Evolutionary conservation across 306 rosid species (phyloP).

Genomic region (Crotalaria pallida): DNA sequence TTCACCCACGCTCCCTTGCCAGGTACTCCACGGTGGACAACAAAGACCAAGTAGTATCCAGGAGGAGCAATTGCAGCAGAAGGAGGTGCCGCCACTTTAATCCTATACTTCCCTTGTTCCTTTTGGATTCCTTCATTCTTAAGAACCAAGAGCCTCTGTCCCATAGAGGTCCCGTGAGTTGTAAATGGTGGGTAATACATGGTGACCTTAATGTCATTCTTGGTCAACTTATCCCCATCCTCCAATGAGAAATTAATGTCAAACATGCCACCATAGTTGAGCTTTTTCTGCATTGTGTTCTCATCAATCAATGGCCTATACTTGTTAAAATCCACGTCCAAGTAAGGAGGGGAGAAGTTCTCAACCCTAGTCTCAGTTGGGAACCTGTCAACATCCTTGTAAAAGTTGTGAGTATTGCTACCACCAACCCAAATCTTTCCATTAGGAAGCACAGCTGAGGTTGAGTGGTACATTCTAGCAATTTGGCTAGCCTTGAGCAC

Average conservation of each 20-base stretch:
- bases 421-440: constrained; percentile 65
- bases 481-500: constrained; percentile 27
- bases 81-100: constrained; percentile 43
- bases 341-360: constrained; percentile 72
- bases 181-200: constrained; percentile 79
- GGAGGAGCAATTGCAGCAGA: constrained; percentile 60
- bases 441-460: constrained; percentile 51
- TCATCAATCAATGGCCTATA: constrained; percentile 34
- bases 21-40: constrained; percentile 78
- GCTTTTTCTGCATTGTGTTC: neutral
- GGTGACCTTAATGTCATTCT: constrained; percentile 42
- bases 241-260: constrained; percentile 18
- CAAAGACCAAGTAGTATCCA: constrained; percentile 63
- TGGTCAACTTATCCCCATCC: neutral
- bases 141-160: constrained; percentile 60
- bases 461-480: constrained; percentile 82
- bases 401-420: constrained; percentile 58
- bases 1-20: constrained; percentile 62
- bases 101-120: neutral
- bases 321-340: constrained; percentile 13
- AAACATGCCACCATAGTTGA: constrained; percentile 25
- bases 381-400: constrained; percentile 30
- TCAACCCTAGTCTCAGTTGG: constrained; percentile 78
- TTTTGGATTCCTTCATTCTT: neutral
- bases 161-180: constrained; percentile 85